Percentiles rank a stretch among this genome's conserved stretches.
phyloP scores from a whole-genome alignment of 352 stramenopile genomes.

The Globisporangium cylindrosporum region DNA sequence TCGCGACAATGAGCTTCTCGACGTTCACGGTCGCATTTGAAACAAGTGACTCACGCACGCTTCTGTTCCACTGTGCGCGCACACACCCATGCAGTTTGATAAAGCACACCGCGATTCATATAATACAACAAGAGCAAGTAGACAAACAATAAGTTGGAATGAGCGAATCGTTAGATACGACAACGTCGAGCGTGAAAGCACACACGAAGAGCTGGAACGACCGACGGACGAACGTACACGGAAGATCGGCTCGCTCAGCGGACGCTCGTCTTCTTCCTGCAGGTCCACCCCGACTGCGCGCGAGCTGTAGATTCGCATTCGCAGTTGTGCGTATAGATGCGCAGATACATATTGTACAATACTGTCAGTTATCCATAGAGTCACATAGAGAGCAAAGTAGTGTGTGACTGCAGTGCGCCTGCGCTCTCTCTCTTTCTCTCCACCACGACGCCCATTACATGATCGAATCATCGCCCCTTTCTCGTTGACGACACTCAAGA shows the following conservation, averaged over 20 bases:
- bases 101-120: background rate
- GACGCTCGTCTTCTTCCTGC: conserved; percentile 21
- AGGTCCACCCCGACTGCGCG: conserved; percentile 36
- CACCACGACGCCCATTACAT: background rate
- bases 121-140: background rate
- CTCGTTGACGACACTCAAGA: too few species aligned
- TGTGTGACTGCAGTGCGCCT: background rate
- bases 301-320: conserved; percentile 29
- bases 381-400: background rate
- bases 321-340: background rate
- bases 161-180: background rate
- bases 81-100: too few species aligned
- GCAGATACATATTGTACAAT: background rate
- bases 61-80: conserved; percentile 64
- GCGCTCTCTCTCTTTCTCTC: background rate
- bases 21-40: conserved; percentile 17
- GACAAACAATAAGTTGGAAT: too few species aligned
- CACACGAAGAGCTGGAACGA: background rate
- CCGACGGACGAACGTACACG: conserved; percentile 32
- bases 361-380: too few species aligned
- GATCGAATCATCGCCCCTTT: background rate
- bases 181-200: background rate
- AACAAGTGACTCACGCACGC: conserved; percentile 28
- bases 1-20: conserved; percentile 49
- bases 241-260: conserved; percentile 44